Percentiles rank a stretch among this genome's conserved stretches.
Evolutionary conservation across 1,139 yeast genomes (phyloP).

Genomic region (Chernovozyma sophiae-reginae): DNA sequence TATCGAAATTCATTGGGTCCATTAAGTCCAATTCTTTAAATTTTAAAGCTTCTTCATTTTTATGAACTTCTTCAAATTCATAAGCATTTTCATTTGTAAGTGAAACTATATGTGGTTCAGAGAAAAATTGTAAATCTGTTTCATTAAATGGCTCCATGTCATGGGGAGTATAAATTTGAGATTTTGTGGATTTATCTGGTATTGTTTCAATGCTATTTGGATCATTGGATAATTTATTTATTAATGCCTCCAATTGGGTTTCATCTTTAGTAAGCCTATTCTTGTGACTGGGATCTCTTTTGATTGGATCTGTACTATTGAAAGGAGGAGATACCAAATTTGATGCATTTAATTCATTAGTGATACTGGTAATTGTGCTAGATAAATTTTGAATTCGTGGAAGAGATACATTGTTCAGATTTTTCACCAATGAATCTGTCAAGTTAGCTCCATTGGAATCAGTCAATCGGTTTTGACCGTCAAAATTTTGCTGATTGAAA

Average conservation of each 20-base stretch:
- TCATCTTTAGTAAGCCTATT: too few species aligned
- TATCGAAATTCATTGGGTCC: constrained; percentile 7
- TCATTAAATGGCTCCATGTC: constrained; percentile 23
- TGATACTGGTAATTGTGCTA: constrained; percentile 18
- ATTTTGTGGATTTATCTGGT: constrained; percentile 24
- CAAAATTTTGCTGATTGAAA: constrained; percentile 13
- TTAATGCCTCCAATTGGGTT: not conserved
- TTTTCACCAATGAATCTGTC: constrained; percentile 22
- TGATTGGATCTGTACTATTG: constrained; percentile 3
- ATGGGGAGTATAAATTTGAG: constrained; percentile 21
- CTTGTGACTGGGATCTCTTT: not conserved
- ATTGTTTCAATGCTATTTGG: constrained; percentile 37
- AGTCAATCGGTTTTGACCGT: constrained; percentile 15
- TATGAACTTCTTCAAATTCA: constrained; percentile 12
- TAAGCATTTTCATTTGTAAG: constrained; percentile 8
- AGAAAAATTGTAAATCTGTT: constrained; percentile 22
- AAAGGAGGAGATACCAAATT: constrained; percentile 8
- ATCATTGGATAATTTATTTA: constrained; percentile 15
- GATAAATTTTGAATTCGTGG: constrained; percentile 8
- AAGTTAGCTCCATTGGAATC: constrained; percentile 10
- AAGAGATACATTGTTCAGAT: constrained; percentile 2
- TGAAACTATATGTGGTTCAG: constrained; percentile 9
- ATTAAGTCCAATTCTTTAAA: constrained; percentile 10
- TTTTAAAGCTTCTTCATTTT: constrained; percentile 11
- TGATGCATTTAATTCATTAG: constrained; percentile 21